Conservation (phyloP, 257 asterid species). For the Fraxinus pennsylvanica region DNA sequence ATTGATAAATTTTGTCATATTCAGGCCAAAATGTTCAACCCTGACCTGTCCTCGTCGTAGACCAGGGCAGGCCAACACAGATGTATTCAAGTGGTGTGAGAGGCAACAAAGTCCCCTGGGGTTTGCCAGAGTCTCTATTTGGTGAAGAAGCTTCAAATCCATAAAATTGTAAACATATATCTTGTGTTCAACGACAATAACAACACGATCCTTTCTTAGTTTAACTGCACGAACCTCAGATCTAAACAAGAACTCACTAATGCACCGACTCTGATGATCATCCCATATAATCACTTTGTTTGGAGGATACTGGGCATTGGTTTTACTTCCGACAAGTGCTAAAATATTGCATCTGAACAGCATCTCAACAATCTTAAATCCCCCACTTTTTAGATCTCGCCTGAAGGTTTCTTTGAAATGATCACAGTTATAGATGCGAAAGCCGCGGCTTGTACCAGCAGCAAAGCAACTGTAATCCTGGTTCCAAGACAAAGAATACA, state of each 20-base stretch:
- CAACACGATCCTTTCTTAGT: constrained; percentile 80
- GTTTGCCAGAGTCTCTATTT: constrained; percentile 79
- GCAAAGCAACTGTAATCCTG: constrained; percentile 95
- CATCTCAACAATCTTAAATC: constrained; percentile 91
- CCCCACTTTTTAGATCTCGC: constrained; percentile 85
- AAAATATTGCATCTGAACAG: constrained; percentile 83
- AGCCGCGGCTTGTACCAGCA: constrained; percentile 85
- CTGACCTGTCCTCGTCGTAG: constrained; percentile 83
- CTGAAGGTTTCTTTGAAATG: constrained; percentile 90
- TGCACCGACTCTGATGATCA: constrained; percentile 90
- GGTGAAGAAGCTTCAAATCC: constrained; percentile 92
- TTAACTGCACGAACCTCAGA: constrained; percentile 87
- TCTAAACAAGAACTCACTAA: constrained; percentile 90
- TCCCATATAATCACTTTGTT: constrained; percentile 93
- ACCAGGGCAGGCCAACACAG: constrained; percentile 87
- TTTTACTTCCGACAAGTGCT: constrained; percentile 83
- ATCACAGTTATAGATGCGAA: constrained; percentile 82
- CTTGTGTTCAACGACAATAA: constrained; percentile 87
- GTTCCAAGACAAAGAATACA: constrained; percentile 84
- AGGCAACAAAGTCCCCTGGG: constrained; percentile 92
- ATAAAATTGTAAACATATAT: constrained; percentile 78
- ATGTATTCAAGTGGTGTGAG: constrained; percentile 74
- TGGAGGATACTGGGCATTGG: constrained; percentile 79
- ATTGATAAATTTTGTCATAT: constrained; percentile 65
- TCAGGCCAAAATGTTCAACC: constrained; percentile 89